Evolutionary conservation across 352 stramenopile species (phyloP).

Genomic region (Discostella stelligera): DNA sequence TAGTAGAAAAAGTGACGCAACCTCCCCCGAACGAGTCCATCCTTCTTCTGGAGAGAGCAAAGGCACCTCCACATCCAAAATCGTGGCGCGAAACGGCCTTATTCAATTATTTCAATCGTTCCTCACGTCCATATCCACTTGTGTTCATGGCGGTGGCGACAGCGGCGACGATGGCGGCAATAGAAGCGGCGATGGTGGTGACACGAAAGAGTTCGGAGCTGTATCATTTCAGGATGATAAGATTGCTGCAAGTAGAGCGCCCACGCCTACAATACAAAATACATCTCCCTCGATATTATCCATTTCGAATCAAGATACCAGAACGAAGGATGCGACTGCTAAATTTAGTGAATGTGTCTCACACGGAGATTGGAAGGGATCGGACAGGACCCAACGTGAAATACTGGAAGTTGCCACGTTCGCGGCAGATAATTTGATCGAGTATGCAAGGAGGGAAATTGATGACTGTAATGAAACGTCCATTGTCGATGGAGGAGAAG

Average conservation of each 20-base stretch:
- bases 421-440: slow-evolving; percentile 64
- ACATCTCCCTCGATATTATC: slow-evolving; percentile 28
- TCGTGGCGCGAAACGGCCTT: slow-evolving; percentile 38
- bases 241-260: slow-evolving; percentile 25
- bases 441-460: slow-evolving; percentile 35
- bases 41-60: background rate
- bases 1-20: background rate
- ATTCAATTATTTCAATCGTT: slow-evolving; percentile 62
- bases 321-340: slow-evolving; percentile 5
- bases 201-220: background rate
- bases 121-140: slow-evolving; percentile 59
- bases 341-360: background rate
- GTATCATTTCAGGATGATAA: background rate
- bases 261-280: slow-evolving; percentile 41
- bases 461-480: background rate
- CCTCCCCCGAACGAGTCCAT: background rate
- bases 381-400: slow-evolving; percentile 53
- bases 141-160: slow-evolving; percentile 42
- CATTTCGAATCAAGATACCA: slow-evolving; percentile 7
- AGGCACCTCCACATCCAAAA: slow-evolving; percentile 1
- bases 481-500: background rate
- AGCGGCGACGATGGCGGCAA: background rate
- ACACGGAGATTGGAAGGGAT: slow-evolving; percentile 40
- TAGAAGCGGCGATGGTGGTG: background rate
- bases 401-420: slow-evolving; percentile 70